Percentiles rank a stretch among this genome's conserved stretches.
Evolutionary conservation across 2,329 filamentous ascomycete genomes (phyloP).

Genomic region (Trichocomaceae sp.): DNA sequence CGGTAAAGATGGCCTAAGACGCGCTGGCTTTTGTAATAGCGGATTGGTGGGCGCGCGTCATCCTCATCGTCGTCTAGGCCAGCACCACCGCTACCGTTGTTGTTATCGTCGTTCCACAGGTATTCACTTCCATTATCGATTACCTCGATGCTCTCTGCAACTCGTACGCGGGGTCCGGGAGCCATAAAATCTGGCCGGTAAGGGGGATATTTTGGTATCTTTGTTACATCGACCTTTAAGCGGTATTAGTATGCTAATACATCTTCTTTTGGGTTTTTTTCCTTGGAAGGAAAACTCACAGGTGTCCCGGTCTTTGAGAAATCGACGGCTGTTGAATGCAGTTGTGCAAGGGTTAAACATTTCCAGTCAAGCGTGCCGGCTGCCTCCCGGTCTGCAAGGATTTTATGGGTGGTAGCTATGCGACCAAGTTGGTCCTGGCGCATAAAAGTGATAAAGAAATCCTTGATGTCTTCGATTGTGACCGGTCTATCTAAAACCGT

Average conservation of each 20-base stretch:
- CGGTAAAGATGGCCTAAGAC: constrained; percentile 65
- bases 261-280: background rate
- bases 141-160: constrained; percentile 14
- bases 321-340: constrained; percentile 67
- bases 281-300: constrained; percentile 26
- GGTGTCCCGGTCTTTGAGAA: constrained; percentile 68
- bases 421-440: constrained; percentile 58
- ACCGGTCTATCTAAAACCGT: constrained; percentile 57
- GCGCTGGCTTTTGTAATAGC: constrained; percentile 63
- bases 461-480: constrained; percentile 58
- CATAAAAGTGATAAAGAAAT: constrained; percentile 78
- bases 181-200: constrained; percentile 19
- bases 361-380: constrained; percentile 47
- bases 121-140: constrained; percentile 12
- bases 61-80: constrained; percentile 10
- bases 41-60: constrained; percentile 28
- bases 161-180: constrained; percentile 18
- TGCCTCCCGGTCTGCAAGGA: constrained; percentile 54
- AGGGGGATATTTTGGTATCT: constrained; percentile 12
- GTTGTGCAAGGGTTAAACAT: constrained; percentile 52
- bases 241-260: background rate
- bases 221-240: constrained; percentile 14
- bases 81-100: constrained; percentile 27
- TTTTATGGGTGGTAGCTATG: constrained; percentile 59
- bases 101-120: constrained; percentile 34